Conservation (phyloP, 2,329 filamentous ascomycete species). For the Claviceps maximensis region DNA sequence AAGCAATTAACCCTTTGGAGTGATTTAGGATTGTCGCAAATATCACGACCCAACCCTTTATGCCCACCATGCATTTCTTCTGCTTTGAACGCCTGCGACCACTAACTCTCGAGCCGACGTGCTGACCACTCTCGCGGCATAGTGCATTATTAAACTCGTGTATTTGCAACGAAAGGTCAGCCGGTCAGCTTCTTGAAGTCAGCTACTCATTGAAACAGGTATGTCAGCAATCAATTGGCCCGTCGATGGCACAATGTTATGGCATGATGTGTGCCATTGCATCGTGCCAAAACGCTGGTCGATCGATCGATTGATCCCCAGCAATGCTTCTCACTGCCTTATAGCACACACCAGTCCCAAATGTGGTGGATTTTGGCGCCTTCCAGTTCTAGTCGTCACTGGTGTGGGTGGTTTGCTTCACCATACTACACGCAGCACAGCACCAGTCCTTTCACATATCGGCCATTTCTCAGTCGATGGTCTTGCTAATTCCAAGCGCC, state of each 20-base stretch:
- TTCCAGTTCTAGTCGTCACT: too few species aligned
- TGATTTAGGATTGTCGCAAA: background rate
- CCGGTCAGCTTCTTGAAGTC: background rate
- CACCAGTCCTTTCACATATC: background rate
- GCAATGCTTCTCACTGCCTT: background rate
- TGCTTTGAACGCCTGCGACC: background rate
- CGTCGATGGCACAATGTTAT: background rate
- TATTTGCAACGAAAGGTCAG: background rate
- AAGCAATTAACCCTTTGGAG: background rate
- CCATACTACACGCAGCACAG: background rate
- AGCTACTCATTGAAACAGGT: background rate
- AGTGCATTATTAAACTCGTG: background rate
- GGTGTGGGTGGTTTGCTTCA: too few species aligned
- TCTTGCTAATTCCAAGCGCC: background rate
- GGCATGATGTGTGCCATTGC: background rate
- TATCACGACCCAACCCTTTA: background rate
- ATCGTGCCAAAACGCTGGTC: background rate
- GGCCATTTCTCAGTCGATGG: background rate
- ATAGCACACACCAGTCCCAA: background rate
- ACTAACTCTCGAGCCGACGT: background rate
- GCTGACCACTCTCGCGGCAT: background rate
- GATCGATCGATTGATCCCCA: constrained; percentile 3
- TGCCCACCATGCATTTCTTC: background rate
- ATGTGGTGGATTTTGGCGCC: background rate
- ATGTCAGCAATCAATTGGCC: background rate